A percentile compares a stretch with the other conserved stretches of the same genome.
These are phyloP conservation scores for Friedmanniomyces simplex DNA, from an alignment of 495 filamentous ascomycete genomes.

Conservation along the genomic window DNA sequence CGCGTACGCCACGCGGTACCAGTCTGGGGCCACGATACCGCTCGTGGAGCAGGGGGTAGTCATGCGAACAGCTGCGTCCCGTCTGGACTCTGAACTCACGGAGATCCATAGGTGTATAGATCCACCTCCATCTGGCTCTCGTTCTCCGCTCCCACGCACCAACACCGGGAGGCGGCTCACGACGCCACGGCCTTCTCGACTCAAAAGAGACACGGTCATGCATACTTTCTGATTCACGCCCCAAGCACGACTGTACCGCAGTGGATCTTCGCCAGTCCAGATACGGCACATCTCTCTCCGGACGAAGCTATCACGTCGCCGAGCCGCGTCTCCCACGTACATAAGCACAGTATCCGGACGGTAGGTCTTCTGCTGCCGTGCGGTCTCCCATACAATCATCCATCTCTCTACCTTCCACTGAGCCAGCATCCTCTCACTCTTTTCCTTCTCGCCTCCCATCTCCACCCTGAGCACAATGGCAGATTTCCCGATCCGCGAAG, in stretches of 20 bases:
- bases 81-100: too few relatives aligned
- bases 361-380: not conserved
- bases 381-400: not conserved
- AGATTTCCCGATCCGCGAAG: constrained; percentile 7
- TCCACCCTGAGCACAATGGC: constrained; percentile 1
- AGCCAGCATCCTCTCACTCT: too few relatives aligned
- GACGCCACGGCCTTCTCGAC: too few relatives aligned
- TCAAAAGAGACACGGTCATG: not conserved
- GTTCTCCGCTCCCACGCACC: too few relatives aligned
- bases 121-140: too few relatives aligned
- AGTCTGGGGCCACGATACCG: too few relatives aligned
- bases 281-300: not conserved
- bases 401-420: not conserved
- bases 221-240: not conserved
- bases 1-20: too few relatives aligned
- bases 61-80: too few relatives aligned
- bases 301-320: not conserved
- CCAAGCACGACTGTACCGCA: not conserved
- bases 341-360: not conserved
- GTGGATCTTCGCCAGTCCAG: not conserved
- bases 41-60: too few relatives aligned
- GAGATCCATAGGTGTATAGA: too few relatives aligned
- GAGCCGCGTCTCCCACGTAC: not conserved
- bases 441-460: too few relatives aligned
- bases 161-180: too few relatives aligned